Conservation (phyloP, 805 yeast genomes). For the Saturnispora quitensis region DNA sequence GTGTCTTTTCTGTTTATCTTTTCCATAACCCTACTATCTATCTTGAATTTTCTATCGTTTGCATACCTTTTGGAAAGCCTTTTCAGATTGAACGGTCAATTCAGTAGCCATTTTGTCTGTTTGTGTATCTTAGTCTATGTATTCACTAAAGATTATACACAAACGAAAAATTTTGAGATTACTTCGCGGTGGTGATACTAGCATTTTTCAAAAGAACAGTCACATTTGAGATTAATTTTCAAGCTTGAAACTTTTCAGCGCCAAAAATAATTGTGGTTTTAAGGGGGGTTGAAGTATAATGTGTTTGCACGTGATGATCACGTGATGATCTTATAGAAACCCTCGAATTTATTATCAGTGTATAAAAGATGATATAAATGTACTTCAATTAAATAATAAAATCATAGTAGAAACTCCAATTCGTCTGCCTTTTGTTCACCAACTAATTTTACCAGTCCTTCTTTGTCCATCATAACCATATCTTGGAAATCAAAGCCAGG, state of each 20-base stretch:
- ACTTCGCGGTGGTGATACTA: background rate
- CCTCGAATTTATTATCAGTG: too few species aligned
- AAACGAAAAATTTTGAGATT: slow-evolving; percentile 3
- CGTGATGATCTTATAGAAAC: background rate
- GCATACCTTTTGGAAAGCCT: slow-evolving; percentile 99
- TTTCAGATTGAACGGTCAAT: slow-evolving; percentile 99
- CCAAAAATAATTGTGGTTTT: background rate
- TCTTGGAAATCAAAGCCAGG: slow-evolving; percentile 54
- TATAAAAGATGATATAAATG: background rate
- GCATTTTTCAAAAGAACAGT: background rate
- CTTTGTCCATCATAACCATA: slow-evolving; percentile 35
- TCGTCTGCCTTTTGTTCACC: slow-evolving; percentile 30
- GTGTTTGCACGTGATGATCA: background rate
- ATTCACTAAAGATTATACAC: background rate
- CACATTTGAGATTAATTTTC: background rate
- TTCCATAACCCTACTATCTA: background rate
- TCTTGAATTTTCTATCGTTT: background rate
- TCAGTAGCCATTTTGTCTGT: slow-evolving; percentile 80
- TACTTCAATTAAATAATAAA: background rate
- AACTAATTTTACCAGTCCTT: slow-evolving; percentile 27
- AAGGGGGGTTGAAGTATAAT: background rate
- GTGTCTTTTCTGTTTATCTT: background rate
- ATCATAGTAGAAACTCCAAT: slow-evolving; percentile 2
- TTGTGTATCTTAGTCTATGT: slow-evolving; percentile 7
- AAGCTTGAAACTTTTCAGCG: background rate